These are phyloP conservation scores for Curvularia hawaiiensis DNA, from an alignment of 2,329 filamentous ascomycete genomes.

Conservation along the genomic window DNA sequence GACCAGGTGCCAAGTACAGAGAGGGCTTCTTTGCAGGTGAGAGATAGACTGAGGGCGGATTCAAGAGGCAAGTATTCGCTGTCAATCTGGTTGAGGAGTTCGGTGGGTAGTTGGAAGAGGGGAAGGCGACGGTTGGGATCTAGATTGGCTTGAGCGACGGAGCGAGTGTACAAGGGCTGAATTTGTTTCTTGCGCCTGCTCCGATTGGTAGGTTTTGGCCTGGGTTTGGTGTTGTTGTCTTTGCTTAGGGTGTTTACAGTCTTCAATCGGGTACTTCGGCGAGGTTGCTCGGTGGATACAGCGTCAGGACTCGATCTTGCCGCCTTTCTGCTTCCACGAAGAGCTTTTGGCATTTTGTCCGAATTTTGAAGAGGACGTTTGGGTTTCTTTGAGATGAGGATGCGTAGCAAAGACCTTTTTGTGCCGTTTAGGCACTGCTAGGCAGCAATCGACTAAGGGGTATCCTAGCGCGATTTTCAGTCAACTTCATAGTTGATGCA, in stretches of 20 bases:
- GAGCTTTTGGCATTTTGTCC: neutral
- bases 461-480: neutral
- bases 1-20: neutral
- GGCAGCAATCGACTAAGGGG: neutral
- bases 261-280: neutral
- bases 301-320: neutral
- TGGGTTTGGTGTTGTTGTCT: neutral
- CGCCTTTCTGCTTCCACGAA: neutral
- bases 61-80: neutral
- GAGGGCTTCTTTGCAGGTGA: neutral
- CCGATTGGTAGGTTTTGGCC: neutral
- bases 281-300: neutral
- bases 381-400: neutral
- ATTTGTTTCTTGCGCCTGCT: neutral
- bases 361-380: neutral
- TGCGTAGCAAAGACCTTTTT: neutral
- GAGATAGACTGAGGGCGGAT: neutral
- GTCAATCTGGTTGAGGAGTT: neutral
- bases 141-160: neutral
- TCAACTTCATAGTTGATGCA: neutral
- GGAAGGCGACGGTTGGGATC: neutral
- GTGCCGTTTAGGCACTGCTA: neutral
- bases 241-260: neutral
- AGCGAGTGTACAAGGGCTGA: neutral
- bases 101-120: neutral